phyloP scores from a whole-genome alignment of 768 basidiomycete genomes.

The Lentinula sp. region DNA sequence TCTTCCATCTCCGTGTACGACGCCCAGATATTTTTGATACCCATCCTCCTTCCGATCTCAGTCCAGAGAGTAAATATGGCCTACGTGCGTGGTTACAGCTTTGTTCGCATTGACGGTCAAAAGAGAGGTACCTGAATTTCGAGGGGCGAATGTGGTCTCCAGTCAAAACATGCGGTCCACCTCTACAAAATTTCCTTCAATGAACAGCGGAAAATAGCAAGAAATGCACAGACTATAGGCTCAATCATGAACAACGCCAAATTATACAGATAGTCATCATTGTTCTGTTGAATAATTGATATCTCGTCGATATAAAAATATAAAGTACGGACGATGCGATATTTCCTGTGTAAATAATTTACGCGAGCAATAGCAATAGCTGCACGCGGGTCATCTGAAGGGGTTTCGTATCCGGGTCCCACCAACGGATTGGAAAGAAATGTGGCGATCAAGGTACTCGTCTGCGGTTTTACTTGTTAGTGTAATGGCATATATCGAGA shows the following conservation, averaged over 20 bases:
- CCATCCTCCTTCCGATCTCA: not conserved
- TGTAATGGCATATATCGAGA: not conserved
- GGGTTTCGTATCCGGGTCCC: not conserved
- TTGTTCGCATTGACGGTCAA: not conserved
- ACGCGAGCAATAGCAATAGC: not conserved
- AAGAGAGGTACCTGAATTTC: not conserved
- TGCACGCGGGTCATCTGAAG: not conserved
- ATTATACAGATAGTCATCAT: not conserved
- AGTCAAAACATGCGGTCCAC: not conserved
- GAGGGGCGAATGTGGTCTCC: not conserved
- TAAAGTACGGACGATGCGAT: not conserved
- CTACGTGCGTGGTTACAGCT: not conserved
- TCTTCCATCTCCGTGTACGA: not conserved
- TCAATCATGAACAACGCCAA: not conserved
- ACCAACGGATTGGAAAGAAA: not conserved
- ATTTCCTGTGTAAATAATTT: not conserved
- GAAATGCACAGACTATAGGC: not conserved
- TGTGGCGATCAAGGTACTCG: not conserved
- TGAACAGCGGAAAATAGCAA: too few relatives aligned
- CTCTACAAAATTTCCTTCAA: not conserved
- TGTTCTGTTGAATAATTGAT: not conserved
- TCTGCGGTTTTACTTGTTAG: not conserved
- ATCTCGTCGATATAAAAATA: too few relatives aligned
- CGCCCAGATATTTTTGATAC: not conserved
- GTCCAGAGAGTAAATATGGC: not conserved